Conservation (phyloP, 306 rosid genomes). For the Ochetophila trinervis region DNA sequence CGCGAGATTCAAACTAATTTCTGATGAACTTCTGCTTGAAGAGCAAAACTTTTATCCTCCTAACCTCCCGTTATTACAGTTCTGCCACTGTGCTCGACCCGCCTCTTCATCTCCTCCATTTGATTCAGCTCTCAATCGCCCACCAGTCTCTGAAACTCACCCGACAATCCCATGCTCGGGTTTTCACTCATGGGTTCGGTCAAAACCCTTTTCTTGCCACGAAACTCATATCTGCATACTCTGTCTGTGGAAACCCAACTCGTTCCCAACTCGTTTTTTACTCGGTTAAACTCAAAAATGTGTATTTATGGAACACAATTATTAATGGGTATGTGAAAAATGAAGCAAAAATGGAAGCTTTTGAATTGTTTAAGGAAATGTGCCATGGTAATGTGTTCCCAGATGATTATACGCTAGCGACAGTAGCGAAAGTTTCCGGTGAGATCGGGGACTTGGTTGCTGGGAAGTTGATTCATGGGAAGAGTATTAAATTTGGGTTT, state of each 20-base stretch:
- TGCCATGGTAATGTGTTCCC: slow-evolving; percentile 31
- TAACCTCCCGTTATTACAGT: slow-evolving; percentile 38
- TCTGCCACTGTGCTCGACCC: slow-evolving; percentile 32
- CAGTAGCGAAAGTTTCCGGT: slow-evolving; percentile 56
- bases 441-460: slow-evolving; percentile 42
- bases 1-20: slow-evolving; percentile 8
- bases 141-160: slow-evolving; percentile 38
- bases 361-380: slow-evolving; percentile 50
- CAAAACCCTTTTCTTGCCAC: slow-evolving; percentile 62
- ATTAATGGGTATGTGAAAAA: slow-evolving; percentile 53
- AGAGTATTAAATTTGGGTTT: slow-evolving; percentile 52
- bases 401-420: slow-evolving; percentile 72
- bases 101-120: slow-evolving; percentile 30
- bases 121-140: slow-evolving; percentile 46
- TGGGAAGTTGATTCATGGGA: slow-evolving; percentile 65
- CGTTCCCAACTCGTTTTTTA: slow-evolving; percentile 47
- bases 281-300: slow-evolving; percentile 34
- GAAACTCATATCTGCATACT: slow-evolving; percentile 69
- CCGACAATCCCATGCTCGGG: slow-evolving; percentile 59
- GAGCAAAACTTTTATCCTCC: slow-evolving; percentile 27
- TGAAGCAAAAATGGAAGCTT: slow-evolving; percentile 31
- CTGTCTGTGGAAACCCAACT: slow-evolving; percentile 30
- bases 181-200: slow-evolving; percentile 49
- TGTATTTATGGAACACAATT: slow-evolving; percentile 65
- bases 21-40: slow-evolving; percentile 19